These are phyloP conservation scores for Wickerhamiella parazyma DNA, from an alignment of 805 yeast species.

Conservation along the genomic window DNA sequence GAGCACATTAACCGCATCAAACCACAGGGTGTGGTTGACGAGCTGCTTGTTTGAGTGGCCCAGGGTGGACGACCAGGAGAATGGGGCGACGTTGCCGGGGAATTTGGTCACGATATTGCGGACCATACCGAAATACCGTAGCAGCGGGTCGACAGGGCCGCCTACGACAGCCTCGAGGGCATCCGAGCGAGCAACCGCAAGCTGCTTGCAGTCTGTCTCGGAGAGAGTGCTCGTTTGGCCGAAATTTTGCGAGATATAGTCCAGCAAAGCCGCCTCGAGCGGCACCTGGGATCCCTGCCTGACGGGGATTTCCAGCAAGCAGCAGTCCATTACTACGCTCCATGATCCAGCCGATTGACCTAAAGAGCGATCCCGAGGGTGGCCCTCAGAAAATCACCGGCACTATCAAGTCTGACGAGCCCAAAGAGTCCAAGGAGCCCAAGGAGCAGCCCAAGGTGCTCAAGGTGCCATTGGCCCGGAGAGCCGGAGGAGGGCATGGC, in stretches of 20 bases:
- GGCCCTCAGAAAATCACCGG: neutral
- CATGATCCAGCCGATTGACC: neutral
- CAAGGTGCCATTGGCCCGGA: neutral
- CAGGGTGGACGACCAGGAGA: slow-evolving; percentile 63
- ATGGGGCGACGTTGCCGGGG: slow-evolving; percentile 45
- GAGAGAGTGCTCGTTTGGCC: slow-evolving; percentile 34
- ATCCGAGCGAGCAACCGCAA: slow-evolving; percentile 24
- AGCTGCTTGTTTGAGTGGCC: slow-evolving; percentile 40
- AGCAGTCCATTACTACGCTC: slow-evolving; percentile 5
- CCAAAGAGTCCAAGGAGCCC: neutral
- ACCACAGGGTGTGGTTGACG: slow-evolving; percentile 34
- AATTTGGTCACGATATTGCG: slow-evolving; percentile 33
- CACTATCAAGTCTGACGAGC: neutral
- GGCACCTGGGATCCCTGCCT: neutral
- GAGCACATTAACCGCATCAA: slow-evolving; percentile 48
- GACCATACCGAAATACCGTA: slow-evolving; percentile 10
- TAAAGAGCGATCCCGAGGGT: neutral
- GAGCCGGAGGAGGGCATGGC: neutral
- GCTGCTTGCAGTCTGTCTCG: slow-evolving; percentile 26
- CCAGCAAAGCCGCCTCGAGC: slow-evolving; percentile 16
- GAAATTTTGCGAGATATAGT: slow-evolving; percentile 36
- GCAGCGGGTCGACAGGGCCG: slow-evolving; percentile 2
- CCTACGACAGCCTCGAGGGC: slow-evolving; percentile 7
- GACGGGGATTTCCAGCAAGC: slow-evolving; percentile 5
- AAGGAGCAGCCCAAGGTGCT: neutral